Conservation (phyloP, 768 basidiomycete genomes). For the Nidula microcarpa region DNA sequence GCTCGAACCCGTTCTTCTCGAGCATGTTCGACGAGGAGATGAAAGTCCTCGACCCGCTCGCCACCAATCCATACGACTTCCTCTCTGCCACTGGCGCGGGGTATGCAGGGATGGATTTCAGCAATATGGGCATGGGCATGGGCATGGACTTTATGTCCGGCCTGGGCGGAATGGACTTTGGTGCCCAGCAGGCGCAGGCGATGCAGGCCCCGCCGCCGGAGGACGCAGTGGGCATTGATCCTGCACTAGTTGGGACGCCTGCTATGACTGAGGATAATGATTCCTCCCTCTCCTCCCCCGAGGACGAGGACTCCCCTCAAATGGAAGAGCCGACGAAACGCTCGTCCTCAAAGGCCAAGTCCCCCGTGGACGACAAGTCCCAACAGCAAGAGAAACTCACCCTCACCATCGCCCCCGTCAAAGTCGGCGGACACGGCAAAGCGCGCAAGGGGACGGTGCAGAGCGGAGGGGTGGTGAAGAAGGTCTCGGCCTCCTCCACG, state of each 20-base stretch:
- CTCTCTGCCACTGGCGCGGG: background rate
- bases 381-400: constrained; percentile 30
- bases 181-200: constrained; percentile 10
- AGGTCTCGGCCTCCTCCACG: constrained; percentile 18
- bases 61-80: constrained; percentile 7
- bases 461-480: constrained; percentile 72
- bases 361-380: too few relatives aligned
- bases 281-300: constrained; percentile 25
- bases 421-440: constrained; percentile 58
- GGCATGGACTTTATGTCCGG: constrained; percentile 12
- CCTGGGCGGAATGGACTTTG: constrained; percentile 1
- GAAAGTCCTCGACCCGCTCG: constrained; percentile 22
- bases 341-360: too few relatives aligned
- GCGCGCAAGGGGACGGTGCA: constrained; percentile 66
- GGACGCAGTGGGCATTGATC: constrained; percentile 51
- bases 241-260: constrained; percentile 71
- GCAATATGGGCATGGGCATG: constrained; percentile 20
- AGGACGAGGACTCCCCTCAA: constrained; percentile 11
- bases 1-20: constrained; percentile 33
- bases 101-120: constrained; percentile 3
- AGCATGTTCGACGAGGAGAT: constrained; percentile 48
- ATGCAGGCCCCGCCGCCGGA: constrained; percentile 10
- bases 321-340: constrained; percentile 7
- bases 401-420: constrained; percentile 49
- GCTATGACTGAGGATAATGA: constrained; percentile 15